Evolutionary conservation across 2,329 filamentous ascomycete genomes (phyloP).

Genomic region (Fusarium virguliforme): DNA sequence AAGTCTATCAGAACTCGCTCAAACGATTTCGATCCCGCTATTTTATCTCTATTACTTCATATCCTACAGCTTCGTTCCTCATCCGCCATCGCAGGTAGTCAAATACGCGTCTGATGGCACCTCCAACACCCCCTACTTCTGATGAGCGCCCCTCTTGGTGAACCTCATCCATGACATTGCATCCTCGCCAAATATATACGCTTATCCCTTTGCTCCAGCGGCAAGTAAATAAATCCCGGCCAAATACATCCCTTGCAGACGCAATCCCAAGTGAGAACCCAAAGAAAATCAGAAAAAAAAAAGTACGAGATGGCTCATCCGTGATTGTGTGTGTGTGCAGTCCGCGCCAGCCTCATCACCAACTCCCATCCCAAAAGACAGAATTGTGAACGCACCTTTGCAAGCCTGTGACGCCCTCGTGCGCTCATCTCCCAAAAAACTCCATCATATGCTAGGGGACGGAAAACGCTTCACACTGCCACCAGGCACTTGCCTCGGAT

Average conservation of each 20-base stretch:
- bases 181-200: conserved; percentile 44
- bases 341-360: conserved; percentile 34
- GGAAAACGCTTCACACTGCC: conserved; percentile 47
- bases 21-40: conserved; percentile 21
- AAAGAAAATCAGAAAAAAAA: conserved; percentile 31
- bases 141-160: conserved; percentile 13
- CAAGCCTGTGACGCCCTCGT: conserved; percentile 44
- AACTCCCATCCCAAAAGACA: conserved; percentile 40
- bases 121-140: conserved; percentile 8
- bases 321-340: conserved; percentile 36
- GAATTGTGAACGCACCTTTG: conserved; percentile 41
- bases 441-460: conserved; percentile 56
- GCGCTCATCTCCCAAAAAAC: conserved; percentile 52
- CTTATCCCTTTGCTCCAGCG: conserved; percentile 45
- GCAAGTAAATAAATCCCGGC: conserved; percentile 40
- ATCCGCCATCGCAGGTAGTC: conserved; percentile 21
- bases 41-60: conserved; percentile 48
- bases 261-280: conserved; percentile 24
- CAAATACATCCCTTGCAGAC: conserved; percentile 31
- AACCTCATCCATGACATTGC: conserved; percentile 25
- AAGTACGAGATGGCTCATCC: conserved; percentile 26
- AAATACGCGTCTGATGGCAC: conserved; percentile 9
- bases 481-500: conserved; percentile 37
- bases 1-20: conserved; percentile 24
- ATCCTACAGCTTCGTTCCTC: conserved; percentile 45